Percentiles rank a stretch among this genome's conserved stretches.
Evolutionary conservation across 2,329 filamentous ascomycete species (phyloP).

Genomic region (Gyromitra esculenta): DNA sequence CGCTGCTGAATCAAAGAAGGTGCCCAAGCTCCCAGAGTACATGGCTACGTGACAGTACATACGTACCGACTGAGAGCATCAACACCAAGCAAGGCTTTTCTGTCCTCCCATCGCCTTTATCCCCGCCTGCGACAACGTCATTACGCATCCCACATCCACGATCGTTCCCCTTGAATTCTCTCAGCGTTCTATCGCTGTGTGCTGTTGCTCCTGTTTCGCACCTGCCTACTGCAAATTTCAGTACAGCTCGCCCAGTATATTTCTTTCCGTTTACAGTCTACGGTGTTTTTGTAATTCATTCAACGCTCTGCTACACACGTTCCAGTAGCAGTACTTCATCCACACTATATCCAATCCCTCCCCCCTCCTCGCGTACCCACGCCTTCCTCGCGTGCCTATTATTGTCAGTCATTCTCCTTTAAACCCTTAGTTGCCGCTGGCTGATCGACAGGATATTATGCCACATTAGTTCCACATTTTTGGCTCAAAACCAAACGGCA

Average conservation of each 20-base stretch:
- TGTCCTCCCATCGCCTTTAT: constrained; percentile 46
- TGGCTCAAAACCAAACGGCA: constrained; percentile 52
- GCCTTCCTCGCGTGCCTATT: constrained; percentile 44
- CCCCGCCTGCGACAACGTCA: constrained; percentile 52
- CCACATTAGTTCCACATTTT: constrained; percentile 43
- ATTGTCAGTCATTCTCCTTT: constrained; percentile 34
- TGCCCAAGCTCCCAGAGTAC: constrained; percentile 43
- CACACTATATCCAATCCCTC: constrained; percentile 34
- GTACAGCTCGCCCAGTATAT: constrained; percentile 40
- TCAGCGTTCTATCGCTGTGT: constrained; percentile 36
- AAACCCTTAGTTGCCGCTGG: constrained; percentile 39
- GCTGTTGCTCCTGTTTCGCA: constrained; percentile 37
- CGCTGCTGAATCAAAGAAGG: constrained; percentile 46
- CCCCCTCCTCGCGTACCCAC: constrained; percentile 40
- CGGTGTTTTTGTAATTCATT: constrained; percentile 39
- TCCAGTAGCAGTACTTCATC: constrained; percentile 40
- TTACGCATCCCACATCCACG: constrained; percentile 46
- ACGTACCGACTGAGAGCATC: constrained; percentile 37
- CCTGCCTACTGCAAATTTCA: constrained; percentile 29
- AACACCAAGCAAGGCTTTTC: constrained; percentile 41
- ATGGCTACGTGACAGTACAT: constrained; percentile 44
- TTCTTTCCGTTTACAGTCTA: constrained; percentile 32
- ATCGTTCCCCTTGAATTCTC: constrained; percentile 43
- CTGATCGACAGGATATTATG: constrained; percentile 49
- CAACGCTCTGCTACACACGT: constrained; percentile 26